These are phyloP conservation scores for Giardia duodenalis DNA, from an alignment of 208 protist species.

Conservation along the genomic window DNA sequence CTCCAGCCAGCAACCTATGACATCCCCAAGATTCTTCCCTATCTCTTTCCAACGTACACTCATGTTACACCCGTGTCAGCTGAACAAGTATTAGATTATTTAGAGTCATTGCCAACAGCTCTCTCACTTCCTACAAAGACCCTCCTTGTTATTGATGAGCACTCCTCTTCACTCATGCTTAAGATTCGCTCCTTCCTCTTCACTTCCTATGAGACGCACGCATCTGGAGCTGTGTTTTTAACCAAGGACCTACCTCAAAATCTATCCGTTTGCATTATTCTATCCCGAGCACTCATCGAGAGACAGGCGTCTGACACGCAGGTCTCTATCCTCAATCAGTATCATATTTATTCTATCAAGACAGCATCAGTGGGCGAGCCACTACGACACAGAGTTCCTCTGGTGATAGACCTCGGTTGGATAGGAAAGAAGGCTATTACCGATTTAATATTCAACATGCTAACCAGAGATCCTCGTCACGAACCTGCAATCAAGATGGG, in stretches of 20 bases:
- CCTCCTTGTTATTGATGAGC: neutral
- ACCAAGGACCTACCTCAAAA: neutral
- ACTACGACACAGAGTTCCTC: neutral
- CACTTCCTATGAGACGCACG: neutral
- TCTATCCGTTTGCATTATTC: neutral
- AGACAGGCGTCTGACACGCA: neutral
- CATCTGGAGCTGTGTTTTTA: neutral
- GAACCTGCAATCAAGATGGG: too few relatives aligned
- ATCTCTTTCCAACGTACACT: too few relatives aligned
- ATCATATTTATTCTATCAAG: too few relatives aligned
- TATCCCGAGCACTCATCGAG: neutral
- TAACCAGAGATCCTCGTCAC: too few relatives aligned
- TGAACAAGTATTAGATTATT: neutral
- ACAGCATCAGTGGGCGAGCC: neutral
- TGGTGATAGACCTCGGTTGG: neutral
- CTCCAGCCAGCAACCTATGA: too few relatives aligned
- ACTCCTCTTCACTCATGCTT: neutral
- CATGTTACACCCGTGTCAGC: too few relatives aligned
- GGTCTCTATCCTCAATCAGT: neutral
- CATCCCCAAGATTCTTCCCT: too few relatives aligned
- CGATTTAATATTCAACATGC: too few relatives aligned
- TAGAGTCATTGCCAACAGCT: neutral
- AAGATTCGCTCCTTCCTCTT: neutral
- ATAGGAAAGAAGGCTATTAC: too few relatives aligned
- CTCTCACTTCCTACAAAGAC: neutral